Evolutionary conservation across 2,329 filamentous ascomycete genomes (phyloP), one percentile per base, ranked within the genome.

Genomic region (Zymoseptoria ardabiliae): DNA sequence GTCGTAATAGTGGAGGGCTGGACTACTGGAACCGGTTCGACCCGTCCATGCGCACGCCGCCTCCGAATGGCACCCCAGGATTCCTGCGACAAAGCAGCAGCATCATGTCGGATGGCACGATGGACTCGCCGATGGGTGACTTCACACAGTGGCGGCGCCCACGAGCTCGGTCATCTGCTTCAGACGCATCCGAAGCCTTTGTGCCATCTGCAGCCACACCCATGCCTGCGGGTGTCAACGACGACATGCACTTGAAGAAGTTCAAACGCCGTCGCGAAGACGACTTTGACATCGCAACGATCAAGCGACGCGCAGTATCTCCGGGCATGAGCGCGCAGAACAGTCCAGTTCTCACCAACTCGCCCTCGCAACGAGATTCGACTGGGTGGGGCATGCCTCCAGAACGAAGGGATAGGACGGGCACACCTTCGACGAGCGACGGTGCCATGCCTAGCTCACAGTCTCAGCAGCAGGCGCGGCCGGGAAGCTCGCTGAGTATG

Each of bases 261-360:
- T 71, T 72, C 73, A 94, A 93, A 59, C 93, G 93, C 56, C 86
- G 93, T n/a, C 83, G 91, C 58, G 93, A 97, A 63, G 91, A 96
- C 69, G 92, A 97, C 69, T 88, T 96, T 59, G 92, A 97, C 71
- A 87, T 90, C 1, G 82, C 86, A 48, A 89, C 87, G 62, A 92
- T 97, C 78, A 97, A 97, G 76, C 84, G 93, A 17, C 85, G 93
- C 50, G 93, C 93, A 22, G 93, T 97, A 2, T 94, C 89, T 60
- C 93, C 93, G 0, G 90, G 92, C 17, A 86, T 97, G 80, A 96
- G 91, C 72, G 87, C 88, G 1, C 91, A 96, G 69, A 95, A 93
- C 74, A 95, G 90, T 62, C 93, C 93, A 1, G 81, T 96, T 41
- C 83, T 93, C 59, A 78, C 81, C 67, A 90, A 96, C 71, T 93